Evolutionary conservation across 805 yeast species (phyloP), one percentile per base, ranked within the genome.

Genomic region (Barnettozyma pratensis): DNA sequence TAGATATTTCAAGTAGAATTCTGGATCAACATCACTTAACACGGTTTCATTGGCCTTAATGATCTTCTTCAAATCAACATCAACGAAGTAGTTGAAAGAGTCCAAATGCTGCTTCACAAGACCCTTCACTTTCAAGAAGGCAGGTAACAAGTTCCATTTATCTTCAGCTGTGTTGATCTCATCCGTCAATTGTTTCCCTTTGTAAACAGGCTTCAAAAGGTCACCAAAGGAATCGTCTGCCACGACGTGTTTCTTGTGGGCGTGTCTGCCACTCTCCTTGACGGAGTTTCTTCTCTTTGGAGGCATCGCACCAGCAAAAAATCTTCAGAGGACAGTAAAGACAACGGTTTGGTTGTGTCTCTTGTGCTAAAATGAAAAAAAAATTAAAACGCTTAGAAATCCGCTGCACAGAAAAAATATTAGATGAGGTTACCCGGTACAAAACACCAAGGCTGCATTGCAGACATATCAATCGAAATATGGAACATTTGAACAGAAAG

Each of bases 31-130:
- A 67, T 94, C 99, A 58, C 94, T 83, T 29, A 94, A 72, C 37
- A 94, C 90, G 46, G 79, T 70, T 68, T 91, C 91, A 66, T 94
- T 94, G 12, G 99, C 99, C 57, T 79, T 73, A 51, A 94, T 85
- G 66, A 94, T 94, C 64, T 94, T 92, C 69, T 87, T 89, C 65
- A 94, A 75, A 64, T 94, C 99, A 6, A 80, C 83, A 60, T 94
- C 97, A 19, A 94, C 96, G 65, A 94, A 94, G 69, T 88, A 94
- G 64, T 94, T 92, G 75, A 89, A 94, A n/a, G 99, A 94, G 64
- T 94, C 99, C 62, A 94, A 74, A 72, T 94, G 99, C 72, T 94
- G 99, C 62, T 94, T 94, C 41, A 94, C 98, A 45, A 94, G 72
- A 47, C 99, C 99, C 65, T 94, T 94, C 41, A 94, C 96, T 62